Evolutionary conservation across 257 asterid species (phyloP).

Genomic region (Fraxinus cuspidata): DNA sequence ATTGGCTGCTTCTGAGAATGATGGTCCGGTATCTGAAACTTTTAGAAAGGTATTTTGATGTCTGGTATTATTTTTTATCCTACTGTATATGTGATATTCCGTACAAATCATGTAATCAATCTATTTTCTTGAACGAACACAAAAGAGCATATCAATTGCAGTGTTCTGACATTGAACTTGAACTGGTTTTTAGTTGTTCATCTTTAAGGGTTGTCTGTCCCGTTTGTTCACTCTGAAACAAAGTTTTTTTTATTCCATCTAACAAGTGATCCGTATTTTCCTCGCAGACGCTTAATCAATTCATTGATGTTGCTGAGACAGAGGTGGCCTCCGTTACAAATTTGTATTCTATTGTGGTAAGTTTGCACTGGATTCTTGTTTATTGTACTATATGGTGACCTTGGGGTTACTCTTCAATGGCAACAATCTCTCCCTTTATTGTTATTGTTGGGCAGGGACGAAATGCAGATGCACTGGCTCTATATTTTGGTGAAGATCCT

Average conservation of each 20-base stretch:
- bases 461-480: conserved; percentile 93
- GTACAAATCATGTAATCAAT: not conserved
- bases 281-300: conserved; percentile 78
- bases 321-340: conserved; percentile 71
- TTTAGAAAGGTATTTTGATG: conserved; percentile 67
- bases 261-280: conserved; percentile 20
- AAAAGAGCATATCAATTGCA: not conserved
- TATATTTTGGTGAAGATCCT: conserved; percentile 97
- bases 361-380: conserved; percentile 25
- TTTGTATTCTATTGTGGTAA: conserved; percentile 89
- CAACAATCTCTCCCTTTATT: conserved; percentile 12
- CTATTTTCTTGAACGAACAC: conserved; percentile 2
- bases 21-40: conserved; percentile 93
- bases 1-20: conserved; percentile 79
- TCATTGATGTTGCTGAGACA: conserved; percentile 73
- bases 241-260: conserved; percentile 14
- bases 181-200: not conserved
- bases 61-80: conserved; percentile 24
- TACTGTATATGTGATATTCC: conserved; percentile 4
- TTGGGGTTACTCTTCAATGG: conserved; percentile 12
- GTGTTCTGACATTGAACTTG: not conserved
- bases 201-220: conserved; percentile 8
- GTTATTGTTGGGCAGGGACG: conserved; percentile 68
- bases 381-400: conserved; percentile 6
- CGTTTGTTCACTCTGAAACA: conserved; percentile 10